Evolutionary conservation across 148 eudicot genomes (phyloP), one percentile per base, ranked within the genome.

Genomic region (Silene conica): DNA sequence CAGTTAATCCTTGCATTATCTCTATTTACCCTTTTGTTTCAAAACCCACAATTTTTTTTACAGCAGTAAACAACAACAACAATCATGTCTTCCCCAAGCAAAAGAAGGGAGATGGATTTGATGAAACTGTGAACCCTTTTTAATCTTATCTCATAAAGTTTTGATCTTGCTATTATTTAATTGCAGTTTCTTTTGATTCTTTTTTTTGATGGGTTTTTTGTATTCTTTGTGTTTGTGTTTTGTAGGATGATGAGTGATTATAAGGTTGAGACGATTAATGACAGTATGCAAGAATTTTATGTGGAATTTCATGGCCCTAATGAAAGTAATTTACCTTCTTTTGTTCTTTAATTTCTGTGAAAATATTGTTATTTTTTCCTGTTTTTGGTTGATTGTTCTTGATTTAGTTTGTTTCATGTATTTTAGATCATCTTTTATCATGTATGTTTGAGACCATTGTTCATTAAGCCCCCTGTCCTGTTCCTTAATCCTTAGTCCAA

Each of bases 171-270:
- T 62, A 0, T 13, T 46, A 13, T 59, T 16, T 21, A 41, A 31
- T 56, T 31, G 13, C 5, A 1, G 23, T 19, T 57, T 72, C 34
- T 58, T 59, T 4, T 46, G 2, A 1, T 43, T 62, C 10, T 0
- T 22, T 61, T 61, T 59, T 14, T 79, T 81, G 48, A n/a, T 76
- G 50, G 10, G 19, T 69, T 56, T 72, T 41, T 67, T 50, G 31
- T 18, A 64, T 63, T 65, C 59, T 38, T 14, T 64, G 19, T 28
- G 62, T 60, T 55, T 18, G 52, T 45, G 21, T 70, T 70, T 68
- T 63, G 67, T 50, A 93, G 98, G 92, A 93, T 93, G 98, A 93
- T 93, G 98, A 90, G 92, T 82, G 98, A 93, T 79, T 93, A 93
- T 83, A 93, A 93, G 84, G 98, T 93, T 80, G 98, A 93, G 84